Percentiles rank a stretch among this genome's conserved stretches.
These are phyloP conservation scores for Ustilago tritici DNA, from an alignment of 1,284 basidiomycete genomes.

Conservation along the genomic window DNA sequence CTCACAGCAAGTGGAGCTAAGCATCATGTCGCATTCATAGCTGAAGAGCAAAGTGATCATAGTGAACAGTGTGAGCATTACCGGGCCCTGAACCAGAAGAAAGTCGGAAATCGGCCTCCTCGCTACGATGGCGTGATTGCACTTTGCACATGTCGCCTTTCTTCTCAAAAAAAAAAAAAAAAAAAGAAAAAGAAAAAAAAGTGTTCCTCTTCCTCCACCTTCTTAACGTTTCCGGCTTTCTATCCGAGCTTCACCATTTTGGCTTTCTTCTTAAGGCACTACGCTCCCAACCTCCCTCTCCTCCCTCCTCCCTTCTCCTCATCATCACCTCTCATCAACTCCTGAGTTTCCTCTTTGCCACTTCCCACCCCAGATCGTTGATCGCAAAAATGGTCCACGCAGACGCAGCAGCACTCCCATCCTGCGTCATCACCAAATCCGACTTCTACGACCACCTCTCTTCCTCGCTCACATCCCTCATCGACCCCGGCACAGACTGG, in stretches of 20 bases:
- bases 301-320: neutral
- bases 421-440: slow-evolving; percentile 56
- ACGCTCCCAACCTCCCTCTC: neutral
- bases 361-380: neutral
- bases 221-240: neutral
- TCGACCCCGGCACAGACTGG: slow-evolving; percentile 64
- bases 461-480: slow-evolving; percentile 58
- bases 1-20: no score
- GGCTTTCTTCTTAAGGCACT: neutral
- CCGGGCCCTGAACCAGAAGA: neutral
- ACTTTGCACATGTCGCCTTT: neutral
- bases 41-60: neutral
- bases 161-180: neutral
- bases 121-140: slow-evolving; percentile 30
- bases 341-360: neutral
- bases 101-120: slow-evolving; percentile 9
- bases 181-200: no score
- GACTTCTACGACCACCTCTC: slow-evolving; percentile 70
- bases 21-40: no score
- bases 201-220: slow-evolving; percentile 12
- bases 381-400: slow-evolving; percentile 41
- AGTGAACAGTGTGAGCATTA: neutral
- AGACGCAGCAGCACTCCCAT: slow-evolving; percentile 81
- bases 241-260: slow-evolving; percentile 9
- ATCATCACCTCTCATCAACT: neutral